Evolutionary conservation across 2,329 filamentous ascomycete genomes (phyloP).

Genomic region (Fusarium veterinarium): DNA sequence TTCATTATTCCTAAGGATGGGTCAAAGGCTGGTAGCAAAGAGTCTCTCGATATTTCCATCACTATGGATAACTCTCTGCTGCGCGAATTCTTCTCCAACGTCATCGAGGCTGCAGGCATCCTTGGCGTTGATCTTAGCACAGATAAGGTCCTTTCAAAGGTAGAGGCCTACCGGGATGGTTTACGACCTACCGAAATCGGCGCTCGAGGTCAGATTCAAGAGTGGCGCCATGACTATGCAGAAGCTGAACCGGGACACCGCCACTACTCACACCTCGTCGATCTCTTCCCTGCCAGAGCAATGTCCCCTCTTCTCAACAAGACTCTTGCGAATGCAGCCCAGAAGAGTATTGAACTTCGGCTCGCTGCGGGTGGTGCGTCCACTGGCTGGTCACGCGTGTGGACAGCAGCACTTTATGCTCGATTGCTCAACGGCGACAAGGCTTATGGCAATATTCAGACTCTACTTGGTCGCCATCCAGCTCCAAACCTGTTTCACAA

Average conservation of each 20-base stretch:
- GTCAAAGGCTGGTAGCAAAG: not conserved
- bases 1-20: not conserved
- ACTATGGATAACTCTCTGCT: not conserved
- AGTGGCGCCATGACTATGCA: not conserved
- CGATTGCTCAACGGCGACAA: not conserved
- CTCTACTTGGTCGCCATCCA: not conserved
- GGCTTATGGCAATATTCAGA: not conserved
- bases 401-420: not conserved
- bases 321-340: not conserved
- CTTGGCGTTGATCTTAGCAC: not conserved
- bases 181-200: not conserved
- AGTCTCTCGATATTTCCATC: not conserved
- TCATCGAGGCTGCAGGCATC: not conserved
- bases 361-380: not conserved
- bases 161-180: fast-evolving
- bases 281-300: not conserved
- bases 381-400: not conserved
- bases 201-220: not conserved
- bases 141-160: not conserved
- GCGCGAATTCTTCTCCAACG: not conserved
- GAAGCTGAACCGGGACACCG: not conserved
- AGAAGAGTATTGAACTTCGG: not conserved
- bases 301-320: not conserved
- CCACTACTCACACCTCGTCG: not conserved
- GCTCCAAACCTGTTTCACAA: not conserved